Conservation (phyloP, 176 grass and related monocot genomes). For the Saccharum spontaneum region DNA sequence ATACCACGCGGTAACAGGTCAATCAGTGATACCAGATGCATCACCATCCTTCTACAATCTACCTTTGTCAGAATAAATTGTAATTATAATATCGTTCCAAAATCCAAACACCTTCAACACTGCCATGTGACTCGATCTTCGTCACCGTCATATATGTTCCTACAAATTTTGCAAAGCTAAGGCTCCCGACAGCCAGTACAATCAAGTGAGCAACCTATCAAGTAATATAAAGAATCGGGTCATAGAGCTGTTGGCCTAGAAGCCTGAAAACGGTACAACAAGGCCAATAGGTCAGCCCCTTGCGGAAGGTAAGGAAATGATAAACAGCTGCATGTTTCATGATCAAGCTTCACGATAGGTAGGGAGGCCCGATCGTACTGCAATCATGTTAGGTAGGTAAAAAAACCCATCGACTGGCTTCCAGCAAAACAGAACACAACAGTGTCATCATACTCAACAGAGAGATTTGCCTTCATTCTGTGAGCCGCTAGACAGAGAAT, state of each 20-base stretch:
- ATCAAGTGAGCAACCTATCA: slow-evolving; percentile 1
- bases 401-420: not conserved
- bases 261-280: not conserved
- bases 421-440: not conserved
- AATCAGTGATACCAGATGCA: not conserved
- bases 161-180: not conserved
- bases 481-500: not conserved
- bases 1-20: not conserved
- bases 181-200: not conserved
- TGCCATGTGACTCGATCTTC: not conserved
- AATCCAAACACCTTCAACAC: not conserved
- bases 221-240: not conserved
- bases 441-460: not conserved
- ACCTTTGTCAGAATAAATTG: not conserved
- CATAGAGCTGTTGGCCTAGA: not conserved
- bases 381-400: not conserved
- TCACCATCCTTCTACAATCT: not conserved
- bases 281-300: not conserved
- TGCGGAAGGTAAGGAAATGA: not conserved
- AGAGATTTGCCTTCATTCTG: not conserved
- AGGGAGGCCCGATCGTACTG: not conserved
- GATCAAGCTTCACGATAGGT: slow-evolving; percentile 1
- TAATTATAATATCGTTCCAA: not conserved
- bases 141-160: slow-evolving; percentile 15
- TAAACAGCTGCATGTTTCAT: not conserved